These are phyloP conservation scores for Pouteria campechiana DNA, from an alignment of 179 eudicot species.

Conservation along the genomic window DNA sequence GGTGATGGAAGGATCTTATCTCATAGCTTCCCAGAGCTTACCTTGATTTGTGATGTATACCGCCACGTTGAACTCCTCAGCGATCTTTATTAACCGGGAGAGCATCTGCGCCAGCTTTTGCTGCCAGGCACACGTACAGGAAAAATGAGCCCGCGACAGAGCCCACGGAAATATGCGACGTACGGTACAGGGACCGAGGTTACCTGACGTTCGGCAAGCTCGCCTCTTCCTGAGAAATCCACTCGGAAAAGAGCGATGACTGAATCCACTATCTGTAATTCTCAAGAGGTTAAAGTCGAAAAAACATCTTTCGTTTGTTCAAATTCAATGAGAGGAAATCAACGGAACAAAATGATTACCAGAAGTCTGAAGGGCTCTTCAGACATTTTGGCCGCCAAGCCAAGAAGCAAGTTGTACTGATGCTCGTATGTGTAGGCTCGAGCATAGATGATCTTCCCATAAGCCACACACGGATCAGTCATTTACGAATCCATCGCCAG, in stretches of 20 bases:
- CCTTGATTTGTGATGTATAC: conserved; percentile 96
- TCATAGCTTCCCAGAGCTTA: conserved; percentile 6
- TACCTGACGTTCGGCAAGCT: conserved; percentile 97
- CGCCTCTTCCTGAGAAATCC: conserved; percentile 94
- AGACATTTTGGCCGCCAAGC: conserved; percentile 95
- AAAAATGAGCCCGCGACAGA: background rate
- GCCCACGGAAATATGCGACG: background rate
- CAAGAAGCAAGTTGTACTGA: conserved; percentile 90
- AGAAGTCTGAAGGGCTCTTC: conserved; percentile 93
- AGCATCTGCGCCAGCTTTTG: conserved; percentile 99
- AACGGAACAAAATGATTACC: conserved; percentile 42
- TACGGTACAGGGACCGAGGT: background rate
- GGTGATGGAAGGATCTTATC: background rate
- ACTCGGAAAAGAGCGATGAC: conserved; percentile 91
- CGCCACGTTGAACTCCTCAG: conserved; percentile 90
- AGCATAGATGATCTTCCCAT: conserved; percentile 77
- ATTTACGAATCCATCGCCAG: too few relatives aligned
- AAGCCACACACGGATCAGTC: too few relatives aligned
- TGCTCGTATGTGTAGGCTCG: conserved; percentile 97
- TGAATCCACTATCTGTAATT: conserved; percentile 71
- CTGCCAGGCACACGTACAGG: conserved; percentile 20
- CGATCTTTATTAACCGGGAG: conserved; percentile 77
- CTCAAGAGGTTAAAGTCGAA: too few relatives aligned
- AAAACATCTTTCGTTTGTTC: too few relatives aligned
- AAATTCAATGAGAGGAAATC: too few relatives aligned